A percentile compares a stretch with the other conserved stretches of the same genome.
phyloP scores from a whole-genome alignment of 2,329 filamentous ascomycete species.

The Thelonectria olida region DNA sequence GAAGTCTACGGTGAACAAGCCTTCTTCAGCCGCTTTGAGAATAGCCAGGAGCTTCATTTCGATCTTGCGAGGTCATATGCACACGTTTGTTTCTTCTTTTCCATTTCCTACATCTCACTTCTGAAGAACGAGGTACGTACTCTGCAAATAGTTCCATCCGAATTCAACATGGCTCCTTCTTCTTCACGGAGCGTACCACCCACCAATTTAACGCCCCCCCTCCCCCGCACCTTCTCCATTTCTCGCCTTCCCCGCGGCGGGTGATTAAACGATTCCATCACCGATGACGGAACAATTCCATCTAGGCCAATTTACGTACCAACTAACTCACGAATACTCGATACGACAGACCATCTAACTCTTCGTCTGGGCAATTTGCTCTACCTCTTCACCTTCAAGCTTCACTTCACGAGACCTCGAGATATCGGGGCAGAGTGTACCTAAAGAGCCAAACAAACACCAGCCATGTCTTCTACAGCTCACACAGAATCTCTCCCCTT shows the following conservation, averaged over 20 bases:
- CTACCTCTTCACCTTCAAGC: background rate
- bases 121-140: background rate
- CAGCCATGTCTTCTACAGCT: constrained; percentile 11
- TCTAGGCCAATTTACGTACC: background rate
- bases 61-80: too few relatives aligned
- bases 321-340: background rate
- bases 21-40: background rate
- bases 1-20: background rate
- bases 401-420: too few relatives aligned
- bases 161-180: background rate
- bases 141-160: constrained; percentile 10
- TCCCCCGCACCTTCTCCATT: constrained; percentile 14
- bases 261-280: background rate
- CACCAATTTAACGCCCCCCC: background rate
- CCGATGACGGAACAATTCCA: background rate
- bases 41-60: background rate
- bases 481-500: constrained; percentile 44
- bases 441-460: too few relatives aligned
- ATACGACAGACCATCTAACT: too few relatives aligned
- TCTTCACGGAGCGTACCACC: constrained; percentile 25
- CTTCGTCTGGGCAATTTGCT: background rate
- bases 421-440: too few relatives aligned
- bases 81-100: background rate
- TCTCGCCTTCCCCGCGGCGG: background rate
- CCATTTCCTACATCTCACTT: background rate